phyloP scores from a whole-genome alignment of 2,329 filamentous ascomycete genomes.

The Colletotrichum tanaceti region DNA sequence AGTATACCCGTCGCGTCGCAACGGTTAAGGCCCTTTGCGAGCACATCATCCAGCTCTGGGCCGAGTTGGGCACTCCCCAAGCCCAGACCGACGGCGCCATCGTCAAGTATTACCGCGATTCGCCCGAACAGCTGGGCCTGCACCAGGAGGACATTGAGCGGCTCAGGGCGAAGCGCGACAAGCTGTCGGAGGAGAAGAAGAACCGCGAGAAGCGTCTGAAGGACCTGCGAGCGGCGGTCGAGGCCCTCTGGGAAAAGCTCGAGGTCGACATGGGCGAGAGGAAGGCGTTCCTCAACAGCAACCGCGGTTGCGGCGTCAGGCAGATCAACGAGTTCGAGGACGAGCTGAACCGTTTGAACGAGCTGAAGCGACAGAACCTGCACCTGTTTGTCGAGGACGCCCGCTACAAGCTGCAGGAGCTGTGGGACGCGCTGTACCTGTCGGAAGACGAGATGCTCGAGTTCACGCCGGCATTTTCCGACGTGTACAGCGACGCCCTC shows the following conservation, averaged over 20 bases:
- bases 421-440: constrained; percentile 95
- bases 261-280: constrained; percentile 85
- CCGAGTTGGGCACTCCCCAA: constrained; percentile 92
- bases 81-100: constrained; percentile 90
- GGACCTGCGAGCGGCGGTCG: constrained; percentile 82
- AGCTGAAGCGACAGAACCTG: constrained; percentile 94
- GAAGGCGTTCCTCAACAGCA: constrained; percentile 85
- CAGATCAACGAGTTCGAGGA: constrained; percentile 97
- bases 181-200: constrained; percentile 88
- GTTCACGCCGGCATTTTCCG: constrained; percentile 95
- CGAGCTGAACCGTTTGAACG: constrained; percentile 85
- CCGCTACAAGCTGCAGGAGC: constrained; percentile 87
- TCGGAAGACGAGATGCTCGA: constrained; percentile 99
- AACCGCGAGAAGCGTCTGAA: constrained; percentile 80
- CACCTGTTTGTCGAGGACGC: constrained; percentile 97
- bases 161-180: constrained; percentile 80
- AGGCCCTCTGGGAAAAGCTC: constrained; percentile 88
- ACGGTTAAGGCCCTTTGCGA: constrained; percentile 81
- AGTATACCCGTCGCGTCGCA: constrained; percentile 86
- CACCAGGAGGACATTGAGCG: constrained; percentile 86
- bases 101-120: constrained; percentile 88
- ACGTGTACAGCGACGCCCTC: constrained; percentile 95
- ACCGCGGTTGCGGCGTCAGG: constrained; percentile 89
- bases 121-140: constrained; percentile 92
- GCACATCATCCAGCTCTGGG: constrained; percentile 94